Evolutionary conservation across 2,329 filamentous ascomycete genomes (phyloP).

Genomic region (Pyrenochaeta sp.): DNA sequence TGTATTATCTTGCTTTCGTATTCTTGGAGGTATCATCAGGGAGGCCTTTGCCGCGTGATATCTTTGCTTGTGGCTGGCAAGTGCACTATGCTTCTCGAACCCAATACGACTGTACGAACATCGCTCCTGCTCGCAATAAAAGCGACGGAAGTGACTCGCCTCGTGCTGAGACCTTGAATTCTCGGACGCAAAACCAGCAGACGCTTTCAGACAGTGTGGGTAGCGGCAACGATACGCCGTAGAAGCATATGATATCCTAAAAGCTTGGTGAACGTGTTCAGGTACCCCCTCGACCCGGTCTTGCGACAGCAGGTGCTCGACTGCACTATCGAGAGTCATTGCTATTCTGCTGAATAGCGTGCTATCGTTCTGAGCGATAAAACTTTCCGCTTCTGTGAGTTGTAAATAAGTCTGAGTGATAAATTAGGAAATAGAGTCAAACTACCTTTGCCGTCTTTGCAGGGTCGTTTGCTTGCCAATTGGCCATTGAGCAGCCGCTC

Average conservation of each 20-base stretch:
- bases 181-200: slow-evolving; percentile 7
- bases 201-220: slow-evolving; percentile 6
- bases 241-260: slow-evolving; percentile 13
- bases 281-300: slow-evolving; percentile 1
- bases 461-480: too few species aligned
- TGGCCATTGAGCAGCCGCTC: too few species aligned
- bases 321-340: background rate
- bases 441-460: too few species aligned
- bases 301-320: slow-evolving; percentile 2
- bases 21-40: background rate
- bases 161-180: slow-evolving; percentile 8
- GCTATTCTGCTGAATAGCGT: slow-evolving; percentile 11
- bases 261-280: slow-evolving; percentile 1
- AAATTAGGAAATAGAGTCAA: background rate
- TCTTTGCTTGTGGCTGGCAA: slow-evolving; percentile 7
- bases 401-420: background rate
- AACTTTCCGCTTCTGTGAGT: slow-evolving; percentile 4
- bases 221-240: slow-evolving; percentile 16
- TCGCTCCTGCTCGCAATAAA: slow-evolving; percentile 6
- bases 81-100: slow-evolving; percentile 3
- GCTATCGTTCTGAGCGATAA: slow-evolving; percentile 2
- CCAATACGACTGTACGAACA: slow-evolving; percentile 12
- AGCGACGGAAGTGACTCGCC: slow-evolving; percentile 3
- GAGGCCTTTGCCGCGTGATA: background rate
- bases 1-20: too few species aligned